These are phyloP conservation scores for Phytophthora brassicae DNA, from an alignment of 352 stramenopile genomes.

Conservation along the genomic window DNA sequence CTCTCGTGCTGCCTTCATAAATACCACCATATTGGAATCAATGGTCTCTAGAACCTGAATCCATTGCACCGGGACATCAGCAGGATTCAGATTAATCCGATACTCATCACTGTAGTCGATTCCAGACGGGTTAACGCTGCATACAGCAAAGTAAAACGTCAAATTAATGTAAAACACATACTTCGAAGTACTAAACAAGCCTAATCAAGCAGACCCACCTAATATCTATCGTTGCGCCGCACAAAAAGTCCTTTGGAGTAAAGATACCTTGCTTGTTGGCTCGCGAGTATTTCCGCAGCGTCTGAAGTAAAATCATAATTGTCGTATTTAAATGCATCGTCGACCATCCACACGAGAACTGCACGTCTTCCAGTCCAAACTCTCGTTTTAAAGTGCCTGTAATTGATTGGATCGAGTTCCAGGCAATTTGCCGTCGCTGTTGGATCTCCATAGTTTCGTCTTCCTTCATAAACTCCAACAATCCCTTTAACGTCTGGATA, in stretches of 20 bases:
- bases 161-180: background rate
- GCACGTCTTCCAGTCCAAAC: slow-evolving; percentile 47
- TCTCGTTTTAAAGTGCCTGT: slow-evolving; percentile 51
- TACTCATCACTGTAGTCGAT: slow-evolving; percentile 69
- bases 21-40: slow-evolving; percentile 47
- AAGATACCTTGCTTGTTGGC: slow-evolving; percentile 41
- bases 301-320: slow-evolving; percentile 60
- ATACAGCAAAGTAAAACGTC: slow-evolving; percentile 8
- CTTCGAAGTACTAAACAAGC: background rate
- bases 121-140: slow-evolving; percentile 43
- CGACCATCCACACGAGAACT: slow-evolving; percentile 59
- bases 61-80: slow-evolving; percentile 68
- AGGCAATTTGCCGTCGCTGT: slow-evolving; percentile 44
- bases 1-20: slow-evolving; percentile 42
- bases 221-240: slow-evolving; percentile 41
- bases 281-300: slow-evolving; percentile 47
- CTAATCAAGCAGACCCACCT: slow-evolving; percentile 21
- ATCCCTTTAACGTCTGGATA: slow-evolving; percentile 40
- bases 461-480: slow-evolving; percentile 45
- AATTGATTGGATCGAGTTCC: slow-evolving; percentile 59
- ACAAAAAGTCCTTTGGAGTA: slow-evolving; percentile 39
- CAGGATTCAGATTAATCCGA: slow-evolving; percentile 50
- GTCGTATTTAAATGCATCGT: slow-evolving; percentile 63
- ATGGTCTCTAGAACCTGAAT: slow-evolving; percentile 59
- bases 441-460: slow-evolving; percentile 38